Base-by-base conservation (phyloP, 306 rosid genomes). In the Alnus rubra region DNA sequence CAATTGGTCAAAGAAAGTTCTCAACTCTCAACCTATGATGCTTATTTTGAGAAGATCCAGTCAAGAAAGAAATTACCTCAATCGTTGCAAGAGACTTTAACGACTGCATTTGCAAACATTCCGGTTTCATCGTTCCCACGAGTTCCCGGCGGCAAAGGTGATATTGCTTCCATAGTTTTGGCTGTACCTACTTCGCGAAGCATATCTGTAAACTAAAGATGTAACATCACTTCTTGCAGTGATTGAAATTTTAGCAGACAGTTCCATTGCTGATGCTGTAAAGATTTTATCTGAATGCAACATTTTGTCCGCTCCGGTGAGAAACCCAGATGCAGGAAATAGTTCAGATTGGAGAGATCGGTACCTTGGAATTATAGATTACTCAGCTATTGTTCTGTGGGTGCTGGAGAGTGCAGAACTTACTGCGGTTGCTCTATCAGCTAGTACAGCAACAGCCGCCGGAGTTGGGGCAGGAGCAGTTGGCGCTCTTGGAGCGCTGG, bases 351-450 rank as follows among this genome's bases (percentile, higher is more conserved):
- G 98, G 98, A 92, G 84, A 83, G 92, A 71, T 42, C 85, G 90
- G 81, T 92, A 95, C 87, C 88, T 95, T 28, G 98, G 98, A 68
- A 82, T 88, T 85, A 86, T 95, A 73, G 98, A 95, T 76, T 92
- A 95, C 85, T 85, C 97, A 5, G 94, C 92, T 53, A 83, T 91
- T 47, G 74, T 92, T 84, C 88, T 91, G 74, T 92, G 98, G 98
- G 98, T 92, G 83, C 68, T 95, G 94, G 98, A 95, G 85, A 76
- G 87, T 87, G 98, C 98, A 77, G 97, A 92, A 75, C 86, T 91
- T 77, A 98, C 97, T 1, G 97, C 95, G 5, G 90, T 84, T 80
- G 89, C 97, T 60, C 71, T 95, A 68, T 90, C 97, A 18, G 94
- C 97, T 6, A 85, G 92, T 70, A 69, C 98, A 47, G 98, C 97